Evolutionary conservation across 2,329 filamentous ascomycete genomes (phyloP), one percentile per base, ranked within the genome.

Genomic region (Colletotrichum sp.): DNA sequence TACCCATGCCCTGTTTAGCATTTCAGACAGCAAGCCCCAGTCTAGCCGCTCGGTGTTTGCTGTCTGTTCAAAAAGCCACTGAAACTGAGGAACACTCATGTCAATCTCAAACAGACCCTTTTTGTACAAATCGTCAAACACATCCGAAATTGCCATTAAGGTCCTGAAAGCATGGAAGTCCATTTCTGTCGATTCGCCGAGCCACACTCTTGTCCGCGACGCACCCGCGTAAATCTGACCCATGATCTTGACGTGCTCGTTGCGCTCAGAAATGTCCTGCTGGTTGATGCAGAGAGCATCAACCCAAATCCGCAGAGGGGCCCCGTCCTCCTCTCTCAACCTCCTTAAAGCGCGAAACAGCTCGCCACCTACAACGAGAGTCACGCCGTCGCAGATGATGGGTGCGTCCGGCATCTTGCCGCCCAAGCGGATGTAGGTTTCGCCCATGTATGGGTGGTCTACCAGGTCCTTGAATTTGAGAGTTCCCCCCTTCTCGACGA

Each of bases 371-470:
- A 78, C 30, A 36, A 52, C 16, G 1, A 78, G 2, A 8, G 21
- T 15, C 18, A 77, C 49, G 44, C 67, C 63, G 60, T 78, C 74
- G 36, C 77, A 78, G 7, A 32, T 9, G n/a, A 75, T 62, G 15
- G 68, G 36, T 6, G 62, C 68, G 15, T 75, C 72, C 8, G 72
- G 72, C 63, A 75, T 71, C 21, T 36, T 44, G 44, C 72, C 72
- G 26, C 72, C 72, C 21, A 67, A 15, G 8, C 69, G 68, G 12
- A 75, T 67, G 26, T 75, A 75, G 5, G 18, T n/a, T 8, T 71
- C 60, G 2, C 49, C 77, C 21, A 78, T 70, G 55, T 78, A 81
- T 1, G 77, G 60, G 26, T 81, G 78, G 32, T 81, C 64, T 8
- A 80, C 78, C 12, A 79, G 74, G 13, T 81, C 68, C 64, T 78